These are phyloP conservation scores for Zoysia matrella DNA, from an alignment of 202 grass and related monocot genomes.

Conservation along the genomic window DNA sequence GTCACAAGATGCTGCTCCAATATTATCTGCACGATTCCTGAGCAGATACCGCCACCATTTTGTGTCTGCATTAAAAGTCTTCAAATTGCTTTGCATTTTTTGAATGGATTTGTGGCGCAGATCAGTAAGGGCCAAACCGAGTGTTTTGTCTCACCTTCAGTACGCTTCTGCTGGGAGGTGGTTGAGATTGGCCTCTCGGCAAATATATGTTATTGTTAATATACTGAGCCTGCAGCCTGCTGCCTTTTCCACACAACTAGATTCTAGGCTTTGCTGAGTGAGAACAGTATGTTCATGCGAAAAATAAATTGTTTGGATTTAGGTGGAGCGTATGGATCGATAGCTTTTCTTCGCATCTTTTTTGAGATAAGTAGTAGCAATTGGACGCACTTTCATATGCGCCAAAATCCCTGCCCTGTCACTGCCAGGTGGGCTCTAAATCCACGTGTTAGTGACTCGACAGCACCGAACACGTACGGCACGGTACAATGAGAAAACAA, in stretches of 20 bases:
- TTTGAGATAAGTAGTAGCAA: background rate
- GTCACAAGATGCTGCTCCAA: constrained; percentile 37
- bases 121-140: constrained; percentile 28
- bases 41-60: constrained; percentile 38
- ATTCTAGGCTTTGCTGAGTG: constrained; percentile 16
- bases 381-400: background rate
- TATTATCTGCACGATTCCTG: constrained; percentile 28
- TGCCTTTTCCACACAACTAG: constrained; percentile 27
- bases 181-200: constrained; percentile 43
- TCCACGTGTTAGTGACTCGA: too few species aligned
- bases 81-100: background rate
- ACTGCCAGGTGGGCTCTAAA: too few species aligned
- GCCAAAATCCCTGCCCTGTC: too few species aligned
- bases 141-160: constrained; percentile 49
- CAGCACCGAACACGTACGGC: too few species aligned
- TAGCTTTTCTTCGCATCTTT: background rate
- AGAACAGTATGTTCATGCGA: background rate
- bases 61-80: constrained; percentile 33
- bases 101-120: constrained; percentile 37
- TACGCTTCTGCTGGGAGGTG: constrained; percentile 30
- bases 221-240: constrained; percentile 25
- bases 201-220: background rate
- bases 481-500: too few species aligned
- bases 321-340: background rate
- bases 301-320: constrained; percentile 1